phyloP scores from a whole-genome alignment of 2,329 filamentous ascomycete species.

The Xylaria sp. region DNA sequence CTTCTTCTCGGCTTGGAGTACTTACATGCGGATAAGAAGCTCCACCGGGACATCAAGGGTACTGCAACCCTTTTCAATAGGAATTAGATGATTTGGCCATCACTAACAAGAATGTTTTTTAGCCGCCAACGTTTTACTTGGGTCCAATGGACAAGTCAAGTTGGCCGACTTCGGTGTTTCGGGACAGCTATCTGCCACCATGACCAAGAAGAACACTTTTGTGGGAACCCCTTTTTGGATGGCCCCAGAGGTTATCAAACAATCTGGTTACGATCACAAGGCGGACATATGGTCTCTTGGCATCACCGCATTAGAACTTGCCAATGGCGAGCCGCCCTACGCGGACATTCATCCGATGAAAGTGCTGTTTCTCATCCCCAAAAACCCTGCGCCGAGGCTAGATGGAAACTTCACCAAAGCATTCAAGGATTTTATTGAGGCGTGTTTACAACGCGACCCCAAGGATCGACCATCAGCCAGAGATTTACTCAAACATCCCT shows the following conservation, averaged over 20 bases:
- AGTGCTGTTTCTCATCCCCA: constrained; percentile 94
- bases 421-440: constrained; percentile 86
- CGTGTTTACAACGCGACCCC: constrained; percentile 89
- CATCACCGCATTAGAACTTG: constrained; percentile 92
- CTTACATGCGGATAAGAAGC: constrained; percentile 92
- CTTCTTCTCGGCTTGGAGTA: constrained; percentile 91
- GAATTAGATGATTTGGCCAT: background rate
- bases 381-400: constrained; percentile 86
- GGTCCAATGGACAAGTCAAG: constrained; percentile 94
- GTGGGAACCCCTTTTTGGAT: constrained; percentile 99
- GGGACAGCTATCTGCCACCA: constrained; percentile 93
- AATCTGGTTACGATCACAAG: constrained; percentile 97
- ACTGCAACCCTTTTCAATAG: constrained; percentile 34
- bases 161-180: constrained; percentile 97
- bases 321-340: constrained; percentile 92
- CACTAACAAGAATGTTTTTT: constrained; percentile 39
- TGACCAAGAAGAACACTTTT: constrained; percentile 99
- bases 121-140: constrained; percentile 94
- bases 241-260: constrained; percentile 98
- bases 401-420: constrained; percentile 83
- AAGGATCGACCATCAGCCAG: constrained; percentile 87
- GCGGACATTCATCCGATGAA: constrained; percentile 99
- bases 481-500: constrained; percentile 89
- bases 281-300: constrained; percentile 98
- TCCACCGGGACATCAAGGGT: constrained; percentile 97